A percentile compares a stretch with the other conserved stretches of the same genome.
These are phyloP conservation scores for Ophiostoma perfectum DNA, from an alignment of 2,329 filamentous ascomycete species.

Conservation along the genomic window DNA sequence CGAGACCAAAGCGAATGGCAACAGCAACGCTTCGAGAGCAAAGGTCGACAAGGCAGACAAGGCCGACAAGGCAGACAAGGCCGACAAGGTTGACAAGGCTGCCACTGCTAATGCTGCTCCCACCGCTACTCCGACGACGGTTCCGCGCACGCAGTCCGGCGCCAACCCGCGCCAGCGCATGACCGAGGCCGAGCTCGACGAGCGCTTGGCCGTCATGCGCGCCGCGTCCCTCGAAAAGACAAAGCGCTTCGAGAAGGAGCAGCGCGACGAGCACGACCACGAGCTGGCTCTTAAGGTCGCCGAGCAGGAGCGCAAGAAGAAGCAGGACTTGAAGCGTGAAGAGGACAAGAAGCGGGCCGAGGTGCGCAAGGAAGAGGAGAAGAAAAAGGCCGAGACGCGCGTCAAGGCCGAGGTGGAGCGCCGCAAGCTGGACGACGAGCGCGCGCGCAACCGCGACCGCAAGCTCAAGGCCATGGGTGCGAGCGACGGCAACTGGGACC, in stretches of 20 bases:
- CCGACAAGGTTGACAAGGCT: constrained; percentile 30
- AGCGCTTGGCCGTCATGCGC: constrained; percentile 58
- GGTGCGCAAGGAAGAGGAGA: constrained; percentile 41
- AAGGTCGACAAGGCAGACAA: constrained; percentile 11
- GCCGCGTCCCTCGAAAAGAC: constrained; percentile 53
- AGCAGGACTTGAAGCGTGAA: constrained; percentile 44
- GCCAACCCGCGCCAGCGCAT: constrained; percentile 56
- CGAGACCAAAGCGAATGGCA: not conserved
- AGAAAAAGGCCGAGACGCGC: constrained; percentile 27
- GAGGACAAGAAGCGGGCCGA: constrained; percentile 37
- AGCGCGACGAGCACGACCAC: constrained; percentile 53
- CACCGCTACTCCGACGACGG: constrained; percentile 25
- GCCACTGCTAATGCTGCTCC: not conserved
- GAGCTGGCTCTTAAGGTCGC: constrained; percentile 44
- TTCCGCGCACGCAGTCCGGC: constrained; percentile 46
- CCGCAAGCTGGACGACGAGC: constrained; percentile 52
- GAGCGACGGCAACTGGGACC: constrained; percentile 54
- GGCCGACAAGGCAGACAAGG: constrained; percentile 4
- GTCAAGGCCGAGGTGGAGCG: constrained; percentile 48
- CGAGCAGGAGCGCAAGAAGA: constrained; percentile 39
- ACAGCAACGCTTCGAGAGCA: not conserved
- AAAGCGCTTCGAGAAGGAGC: constrained; percentile 54
- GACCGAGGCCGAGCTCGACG: constrained; percentile 53
- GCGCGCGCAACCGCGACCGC: constrained; percentile 54
- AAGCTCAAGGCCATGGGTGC: constrained; percentile 55